A percentile compares a stretch with the other conserved stretches of the same genome.
phyloP scores from a whole-genome alignment of 345 rosid species.

The Eucalyptus sp. region DNA sequence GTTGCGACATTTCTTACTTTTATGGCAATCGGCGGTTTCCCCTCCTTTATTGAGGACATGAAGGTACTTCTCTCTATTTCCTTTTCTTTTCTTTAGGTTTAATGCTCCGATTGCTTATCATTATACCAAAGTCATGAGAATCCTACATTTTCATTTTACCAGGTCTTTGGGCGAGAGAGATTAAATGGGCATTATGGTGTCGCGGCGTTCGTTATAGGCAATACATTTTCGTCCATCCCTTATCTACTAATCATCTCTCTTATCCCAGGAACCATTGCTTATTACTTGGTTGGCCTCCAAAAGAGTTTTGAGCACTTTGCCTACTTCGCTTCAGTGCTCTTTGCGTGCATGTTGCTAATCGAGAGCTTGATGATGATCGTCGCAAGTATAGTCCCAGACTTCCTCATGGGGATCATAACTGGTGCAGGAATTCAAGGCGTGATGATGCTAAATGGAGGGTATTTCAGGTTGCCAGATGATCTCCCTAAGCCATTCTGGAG shows the following conservation, averaged over 20 bases:
- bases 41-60: slow-evolving; percentile 52
- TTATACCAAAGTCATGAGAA: not conserved
- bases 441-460: not conserved
- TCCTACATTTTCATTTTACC: not conserved
- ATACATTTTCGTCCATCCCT: slow-evolving; percentile 27
- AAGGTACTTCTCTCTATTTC: slow-evolving; percentile 11
- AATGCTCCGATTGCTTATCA: not conserved
- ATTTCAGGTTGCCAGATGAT: not conserved
- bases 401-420: not conserved
- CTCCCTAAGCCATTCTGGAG: not conserved
- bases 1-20: slow-evolving; percentile 36
- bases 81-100: not conserved
- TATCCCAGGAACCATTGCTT: not conserved
- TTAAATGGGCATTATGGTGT: slow-evolving; percentile 44
- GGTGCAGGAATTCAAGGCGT: not conserved
- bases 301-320: slow-evolving; percentile 17
- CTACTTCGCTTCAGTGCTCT: slow-evolving; percentile 21
- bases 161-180: slow-evolving; percentile 43
- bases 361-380: not conserved
- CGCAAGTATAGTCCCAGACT: not conserved
- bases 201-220: slow-evolving; percentile 33
- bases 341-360: not conserved
- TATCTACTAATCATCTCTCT: not conserved
- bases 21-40: slow-evolving; percentile 48
- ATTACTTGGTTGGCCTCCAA: not conserved